Evolutionary conservation across 306 rosid genomes (phyloP).

Genomic region (Sphenostylis stenocarpa): DNA sequence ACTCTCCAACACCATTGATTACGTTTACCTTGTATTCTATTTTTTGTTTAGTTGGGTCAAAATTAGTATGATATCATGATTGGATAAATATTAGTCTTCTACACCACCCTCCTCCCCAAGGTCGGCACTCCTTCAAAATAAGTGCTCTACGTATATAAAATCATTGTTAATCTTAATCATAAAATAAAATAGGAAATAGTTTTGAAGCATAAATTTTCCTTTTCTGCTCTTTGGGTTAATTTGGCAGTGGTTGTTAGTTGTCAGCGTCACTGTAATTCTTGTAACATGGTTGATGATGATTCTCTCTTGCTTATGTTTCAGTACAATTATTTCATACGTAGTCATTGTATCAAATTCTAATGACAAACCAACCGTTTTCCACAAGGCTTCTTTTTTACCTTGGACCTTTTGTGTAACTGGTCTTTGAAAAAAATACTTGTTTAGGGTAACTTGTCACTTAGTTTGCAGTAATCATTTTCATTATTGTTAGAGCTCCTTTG

Average conservation of each 20-base stretch:
- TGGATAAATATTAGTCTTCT: neutral
- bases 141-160: neutral
- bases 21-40: neutral
- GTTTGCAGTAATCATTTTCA: slow-evolving; percentile 6
- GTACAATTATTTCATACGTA: neutral
- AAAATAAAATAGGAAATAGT: neutral
- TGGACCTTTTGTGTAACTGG: neutral
- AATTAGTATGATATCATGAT: neutral
- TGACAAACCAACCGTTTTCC: neutral
- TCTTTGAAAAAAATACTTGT: neutral
- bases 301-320: neutral
- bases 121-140: neutral
- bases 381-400: neutral
- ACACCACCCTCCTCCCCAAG: neutral
- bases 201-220: neutral
- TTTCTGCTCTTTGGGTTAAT: neutral
- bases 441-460: neutral
- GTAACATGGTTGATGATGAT: neutral
- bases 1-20: neutral
- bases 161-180: neutral
- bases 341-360: neutral
- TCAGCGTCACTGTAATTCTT: neutral
- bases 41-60: neutral
- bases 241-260: neutral
- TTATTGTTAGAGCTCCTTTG: slow-evolving; percentile 2